Evolutionary conservation across 805 yeast genomes (phyloP), one percentile per base, ranked within the genome.

Genomic region (Saturnispora halmiae): DNA sequence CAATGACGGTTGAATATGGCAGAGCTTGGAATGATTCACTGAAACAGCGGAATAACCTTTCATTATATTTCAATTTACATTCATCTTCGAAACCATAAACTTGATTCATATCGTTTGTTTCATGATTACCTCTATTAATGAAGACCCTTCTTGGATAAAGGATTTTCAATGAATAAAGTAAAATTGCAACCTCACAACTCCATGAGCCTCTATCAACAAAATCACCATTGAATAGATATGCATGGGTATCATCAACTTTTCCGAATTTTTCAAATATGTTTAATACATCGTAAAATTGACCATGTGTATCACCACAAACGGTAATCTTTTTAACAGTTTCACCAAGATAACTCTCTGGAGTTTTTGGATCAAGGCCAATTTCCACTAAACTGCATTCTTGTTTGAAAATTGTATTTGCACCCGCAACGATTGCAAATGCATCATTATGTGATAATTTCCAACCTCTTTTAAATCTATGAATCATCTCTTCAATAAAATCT

Each of bases 181-280:
- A 66, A 35, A 92, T 64, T 2, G 96, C 96, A 35, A 92, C 95
- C 58, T 92, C 98, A 56, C 95, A 84, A 4, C 96, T 86, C 97
- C 98, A 90, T 14, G 95, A 83, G 5, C 98, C 98, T 55, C 98
- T 72, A 59, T 92, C 98, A 4, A 92, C 98, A 63, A 92, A 90
- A 63, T 92, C 98, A 33, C 98, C 98, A 55, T 92, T 92, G 67
- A 92, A 90, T 36, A 92, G 62, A 56, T 84, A 92, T 4, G 77
- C 70, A 57, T 88, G 96, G 3, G 64, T 60, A 2, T 69, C 65
- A 4, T 68, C 55, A 0, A 90, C 94, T 51, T 68, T 62, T 13
- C 97, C 97, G 55, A 77, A 88, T 33, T 58, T 69, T 26, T 70
- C 60, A 60, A 92, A 90, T 40, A 92, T 70, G 56, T 87, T 81